Evolutionary conservation across 495 filamentous ascomycete species (phyloP).

Genomic region (Tuber calosporum): DNA sequence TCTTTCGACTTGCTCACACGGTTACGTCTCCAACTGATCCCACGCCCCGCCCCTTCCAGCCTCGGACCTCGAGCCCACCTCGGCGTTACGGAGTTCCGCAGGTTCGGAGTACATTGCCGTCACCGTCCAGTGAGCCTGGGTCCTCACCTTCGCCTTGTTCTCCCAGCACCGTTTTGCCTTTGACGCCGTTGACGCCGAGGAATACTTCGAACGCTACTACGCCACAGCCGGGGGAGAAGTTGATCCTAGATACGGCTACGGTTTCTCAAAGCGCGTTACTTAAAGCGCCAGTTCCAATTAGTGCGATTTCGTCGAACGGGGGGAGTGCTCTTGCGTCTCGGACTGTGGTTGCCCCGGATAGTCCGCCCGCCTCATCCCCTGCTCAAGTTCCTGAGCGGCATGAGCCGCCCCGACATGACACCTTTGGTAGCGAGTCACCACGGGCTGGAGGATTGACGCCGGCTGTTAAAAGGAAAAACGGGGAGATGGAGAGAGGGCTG

Average conservation of each 20-base stretch:
- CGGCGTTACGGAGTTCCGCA: conserved; percentile 19
- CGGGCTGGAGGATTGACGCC: background rate
- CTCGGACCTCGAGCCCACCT: conserved; percentile 10
- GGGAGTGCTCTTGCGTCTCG: background rate
- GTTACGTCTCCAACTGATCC: conserved; percentile 30
- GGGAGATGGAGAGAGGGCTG: background rate
- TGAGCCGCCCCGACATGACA: background rate
- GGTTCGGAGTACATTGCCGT: conserved; percentile 29
- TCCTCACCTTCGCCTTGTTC: conserved; percentile 10
- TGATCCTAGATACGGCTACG: conserved; percentile 20
- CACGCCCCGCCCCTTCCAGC: conserved; percentile 31
- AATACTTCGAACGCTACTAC: conserved; percentile 28
- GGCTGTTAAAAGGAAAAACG: conserved; percentile 1
- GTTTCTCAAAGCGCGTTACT: background rate
- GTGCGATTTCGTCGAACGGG: conserved; percentile 14
- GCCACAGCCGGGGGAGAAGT: conserved; percentile 22
- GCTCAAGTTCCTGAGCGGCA: background rate
- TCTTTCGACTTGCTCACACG: conserved; percentile 39
- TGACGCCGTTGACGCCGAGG: conserved; percentile 17
- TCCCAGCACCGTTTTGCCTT: conserved; percentile 10
- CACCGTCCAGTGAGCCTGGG: conserved; percentile 7
- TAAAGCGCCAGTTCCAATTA: conserved; percentile 25
- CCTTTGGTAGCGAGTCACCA: background rate
- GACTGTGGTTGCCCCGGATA: background rate
- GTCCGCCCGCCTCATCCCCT: background rate